A percentile compares a stretch with the other conserved stretches of the same genome.
These are phyloP conservation scores for Aureobasidium sp. DNA, from an alignment of 2,329 filamentous ascomycete species.

Conservation along the genomic window DNA sequence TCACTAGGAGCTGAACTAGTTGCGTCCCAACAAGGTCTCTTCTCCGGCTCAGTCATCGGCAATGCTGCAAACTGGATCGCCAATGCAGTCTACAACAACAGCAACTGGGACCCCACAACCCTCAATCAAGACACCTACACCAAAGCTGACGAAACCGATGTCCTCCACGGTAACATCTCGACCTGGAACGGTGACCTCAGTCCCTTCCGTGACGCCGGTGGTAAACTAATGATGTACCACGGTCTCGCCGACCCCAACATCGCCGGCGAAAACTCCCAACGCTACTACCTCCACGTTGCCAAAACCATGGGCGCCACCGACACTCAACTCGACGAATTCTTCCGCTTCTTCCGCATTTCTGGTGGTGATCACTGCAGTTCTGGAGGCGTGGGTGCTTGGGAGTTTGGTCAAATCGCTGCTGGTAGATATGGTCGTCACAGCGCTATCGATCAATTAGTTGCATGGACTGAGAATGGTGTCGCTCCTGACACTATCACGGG, in stretches of 20 bases:
- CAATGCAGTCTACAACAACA: constrained; percentile 54
- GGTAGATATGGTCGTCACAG: constrained; percentile 42
- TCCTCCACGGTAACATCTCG: constrained; percentile 39
- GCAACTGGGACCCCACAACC: constrained; percentile 44
- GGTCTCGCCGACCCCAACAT: constrained; percentile 51
- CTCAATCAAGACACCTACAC: constrained; percentile 47
- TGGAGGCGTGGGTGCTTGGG: constrained; percentile 41
- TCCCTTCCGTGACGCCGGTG: constrained; percentile 43
- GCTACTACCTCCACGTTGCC: constrained; percentile 56
- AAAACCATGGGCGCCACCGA: constrained; percentile 34
- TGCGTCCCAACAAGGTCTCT: constrained; percentile 41
- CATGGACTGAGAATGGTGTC: constrained; percentile 53
- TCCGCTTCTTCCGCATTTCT: constrained; percentile 57
- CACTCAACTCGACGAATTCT: constrained; percentile 42
- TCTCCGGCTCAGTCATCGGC: constrained; percentile 48
- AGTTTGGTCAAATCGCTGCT: constrained; percentile 36
- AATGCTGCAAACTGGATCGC: constrained; percentile 56
- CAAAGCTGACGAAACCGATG: constrained; percentile 38
- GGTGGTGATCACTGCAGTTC: constrained; percentile 62
- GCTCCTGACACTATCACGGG: constrained; percentile 40
- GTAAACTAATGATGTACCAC: constrained; percentile 51
- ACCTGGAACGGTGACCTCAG: constrained; percentile 38
- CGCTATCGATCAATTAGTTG: constrained; percentile 48
- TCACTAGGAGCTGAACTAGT: constrained; percentile 52
- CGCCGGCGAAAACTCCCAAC: constrained; percentile 47